Base-by-base conservation (phyloP, 1,139 yeast genomes). In the Candida neerlandica region DNA sequence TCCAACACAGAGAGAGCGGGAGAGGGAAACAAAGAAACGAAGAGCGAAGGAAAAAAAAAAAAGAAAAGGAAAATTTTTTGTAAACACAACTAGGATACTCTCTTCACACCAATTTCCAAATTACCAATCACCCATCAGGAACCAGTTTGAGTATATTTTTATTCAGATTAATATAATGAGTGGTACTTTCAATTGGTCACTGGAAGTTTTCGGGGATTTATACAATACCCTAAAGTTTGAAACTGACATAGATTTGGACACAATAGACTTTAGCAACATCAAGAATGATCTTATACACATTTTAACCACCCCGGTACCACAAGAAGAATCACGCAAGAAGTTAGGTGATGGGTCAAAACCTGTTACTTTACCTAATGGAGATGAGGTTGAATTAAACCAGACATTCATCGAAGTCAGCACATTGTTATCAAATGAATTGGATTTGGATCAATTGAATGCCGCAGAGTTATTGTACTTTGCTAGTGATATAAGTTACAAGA, bases 371-470 rank as follows among this genome's bases (percentile, higher is more conserved):
- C 59, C 71, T 30, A 66, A 64, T 53, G 80, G 78, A 15, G 92
- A 86, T 53, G 91, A 86, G 55, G 74, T 86, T 50, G 75, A 80
- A 52, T 70, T 92, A 48, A 96, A 92, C 64, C 87, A 84, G 39
- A 59, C 62, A 26, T 76, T 75, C 51, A 57, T 73, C 55, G 68
- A 87, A 45, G 76, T 82, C 1, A 80, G 88, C 2, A 84, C 91
- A 1, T 78, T 85, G 47, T 70, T 88, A 43, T 70, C 80, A 11
- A 60, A 63, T 75, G 62, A 80, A 58, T 59, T 77, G 35, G 69
- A 67, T 49, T 56, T 74, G 54, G 73, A 74, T 56, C 78, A 72
- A 55, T 43, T 72, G 27, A 51, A 56, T 33, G 59, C 76, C 2
- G 78, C 77, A 4, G 77, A 75, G 57, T 52, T 75, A 48, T 58